phyloP scores from a whole-genome alignment of 129 eudicot species.

The Arctium lappa region DNA sequence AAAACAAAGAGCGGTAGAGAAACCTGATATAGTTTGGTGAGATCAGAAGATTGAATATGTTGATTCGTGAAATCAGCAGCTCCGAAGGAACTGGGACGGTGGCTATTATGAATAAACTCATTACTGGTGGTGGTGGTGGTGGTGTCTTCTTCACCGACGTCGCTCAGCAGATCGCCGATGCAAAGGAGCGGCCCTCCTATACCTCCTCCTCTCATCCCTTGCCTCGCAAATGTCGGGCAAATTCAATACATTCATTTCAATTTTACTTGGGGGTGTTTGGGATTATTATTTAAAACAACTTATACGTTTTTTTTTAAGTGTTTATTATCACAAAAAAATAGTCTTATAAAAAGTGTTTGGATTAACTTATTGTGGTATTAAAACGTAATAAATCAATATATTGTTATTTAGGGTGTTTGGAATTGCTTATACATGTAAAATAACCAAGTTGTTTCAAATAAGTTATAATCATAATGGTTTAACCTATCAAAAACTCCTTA shows the following conservation, averaged over 20 bases:
- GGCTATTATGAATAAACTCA: not conserved
- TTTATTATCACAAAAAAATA: no score
- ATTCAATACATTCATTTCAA: not conserved
- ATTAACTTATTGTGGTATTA: no score
- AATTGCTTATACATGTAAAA: no score
- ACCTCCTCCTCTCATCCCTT: slow-evolving; percentile 77
- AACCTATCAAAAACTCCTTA: no score
- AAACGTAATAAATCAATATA: no score
- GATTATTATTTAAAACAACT: no score
- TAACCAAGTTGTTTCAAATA: no score
- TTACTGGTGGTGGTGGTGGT: not conserved
- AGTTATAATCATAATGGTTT: no score
- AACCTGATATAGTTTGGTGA: slow-evolving; percentile 73
- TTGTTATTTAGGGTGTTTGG: no score
- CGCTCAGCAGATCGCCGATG: slow-evolving; percentile 86
- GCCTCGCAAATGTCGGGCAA: not conserved
- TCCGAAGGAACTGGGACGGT: slow-evolving; percentile 7
- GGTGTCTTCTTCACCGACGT: slow-evolving; percentile 61
- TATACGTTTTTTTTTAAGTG: no score
- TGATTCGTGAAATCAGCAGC: slow-evolving; percentile 17
- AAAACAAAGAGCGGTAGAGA: not conserved
- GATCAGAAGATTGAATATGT: slow-evolving; percentile 47
- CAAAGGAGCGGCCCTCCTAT: slow-evolving; percentile 84
- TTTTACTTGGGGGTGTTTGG: no score
- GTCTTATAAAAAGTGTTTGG: no score